These are phyloP conservation scores for Geranium rotundifolium DNA, from an alignment of 345 rosid genomes.

Conservation along the genomic window DNA sequence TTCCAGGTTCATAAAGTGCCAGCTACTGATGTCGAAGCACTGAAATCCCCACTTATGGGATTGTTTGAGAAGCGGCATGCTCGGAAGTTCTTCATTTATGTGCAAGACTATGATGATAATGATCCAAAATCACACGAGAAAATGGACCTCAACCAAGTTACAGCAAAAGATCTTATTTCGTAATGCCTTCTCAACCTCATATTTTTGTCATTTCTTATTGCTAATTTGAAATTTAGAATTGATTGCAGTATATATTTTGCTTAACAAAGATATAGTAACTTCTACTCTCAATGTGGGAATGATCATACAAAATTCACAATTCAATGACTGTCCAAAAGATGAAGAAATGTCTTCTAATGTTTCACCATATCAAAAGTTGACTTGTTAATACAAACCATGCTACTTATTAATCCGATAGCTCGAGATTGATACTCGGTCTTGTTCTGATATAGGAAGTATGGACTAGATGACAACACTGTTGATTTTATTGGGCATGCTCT, in stretches of 20 bases:
- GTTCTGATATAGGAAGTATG: constrained; percentile 42
- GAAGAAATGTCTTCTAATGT: too few species aligned
- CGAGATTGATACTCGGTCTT: not conserved
- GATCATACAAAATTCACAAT: not conserved
- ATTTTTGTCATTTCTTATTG: not conserved
- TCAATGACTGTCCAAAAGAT: not conserved
- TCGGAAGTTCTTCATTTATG: constrained; percentile 84
- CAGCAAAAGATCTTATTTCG: constrained; percentile 78
- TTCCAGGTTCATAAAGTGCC: constrained; percentile 77
- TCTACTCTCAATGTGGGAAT: not conserved
- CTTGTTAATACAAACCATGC: too few species aligned
- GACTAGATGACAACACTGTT: constrained; percentile 81
- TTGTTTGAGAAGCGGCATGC: constrained; percentile 87
- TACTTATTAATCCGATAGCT: not conserved
- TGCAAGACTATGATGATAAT: constrained; percentile 78
- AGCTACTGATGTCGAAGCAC: constrained; percentile 81
- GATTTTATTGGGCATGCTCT: constrained; percentile 92
- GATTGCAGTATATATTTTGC: not conserved
- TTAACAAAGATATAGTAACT: not conserved
- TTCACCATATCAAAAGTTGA: not conserved
- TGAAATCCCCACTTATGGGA: constrained; percentile 85
- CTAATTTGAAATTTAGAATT: too few species aligned
- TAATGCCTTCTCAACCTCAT: constrained; percentile 13
- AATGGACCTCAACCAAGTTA: constrained; percentile 64
- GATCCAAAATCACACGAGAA: constrained; percentile 95